Conservation (phyloP, 768 basidiomycete species). For the Mrakia gelida region DNA sequence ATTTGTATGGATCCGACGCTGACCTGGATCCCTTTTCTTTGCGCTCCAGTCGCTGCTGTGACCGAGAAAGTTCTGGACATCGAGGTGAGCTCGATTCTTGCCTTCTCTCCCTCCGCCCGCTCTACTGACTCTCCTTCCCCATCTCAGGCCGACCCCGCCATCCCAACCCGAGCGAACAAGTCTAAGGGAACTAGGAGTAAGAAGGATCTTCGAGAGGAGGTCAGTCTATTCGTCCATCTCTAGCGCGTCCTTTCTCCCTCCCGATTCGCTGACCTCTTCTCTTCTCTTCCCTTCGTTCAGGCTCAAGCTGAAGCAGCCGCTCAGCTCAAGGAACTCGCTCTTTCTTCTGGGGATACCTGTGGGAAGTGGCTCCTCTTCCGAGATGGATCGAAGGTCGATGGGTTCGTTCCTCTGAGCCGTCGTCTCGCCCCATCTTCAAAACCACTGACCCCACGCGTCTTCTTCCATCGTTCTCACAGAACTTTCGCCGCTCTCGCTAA, state of each 20-base stretch:
- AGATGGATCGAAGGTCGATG: not conserved
- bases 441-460: not conserved
- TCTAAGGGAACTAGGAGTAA: not conserved
- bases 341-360: not conserved
- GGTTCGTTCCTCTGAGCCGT: not conserved
- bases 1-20: not conserved
- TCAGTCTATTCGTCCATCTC: not conserved
- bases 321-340: not conserved
- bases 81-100: not conserved
- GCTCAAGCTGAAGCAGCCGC: constrained; percentile 5
- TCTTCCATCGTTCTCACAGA: not conserved
- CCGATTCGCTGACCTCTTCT: not conserved
- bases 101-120: not conserved
- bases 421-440: not conserved
- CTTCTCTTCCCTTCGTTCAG: not conserved
- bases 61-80: not conserved
- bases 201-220: constrained; percentile 10
- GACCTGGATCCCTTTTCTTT: too few species aligned
- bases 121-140: not conserved
- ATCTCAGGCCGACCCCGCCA: not conserved
- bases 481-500: not conserved
- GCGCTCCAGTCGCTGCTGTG: not conserved
- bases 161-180: not conserved
- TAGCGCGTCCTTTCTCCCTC: not conserved
- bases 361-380: constrained; percentile 6